Conservation (phyloP, 176 grass and related monocot genomes). For the Zea luxurians region DNA sequence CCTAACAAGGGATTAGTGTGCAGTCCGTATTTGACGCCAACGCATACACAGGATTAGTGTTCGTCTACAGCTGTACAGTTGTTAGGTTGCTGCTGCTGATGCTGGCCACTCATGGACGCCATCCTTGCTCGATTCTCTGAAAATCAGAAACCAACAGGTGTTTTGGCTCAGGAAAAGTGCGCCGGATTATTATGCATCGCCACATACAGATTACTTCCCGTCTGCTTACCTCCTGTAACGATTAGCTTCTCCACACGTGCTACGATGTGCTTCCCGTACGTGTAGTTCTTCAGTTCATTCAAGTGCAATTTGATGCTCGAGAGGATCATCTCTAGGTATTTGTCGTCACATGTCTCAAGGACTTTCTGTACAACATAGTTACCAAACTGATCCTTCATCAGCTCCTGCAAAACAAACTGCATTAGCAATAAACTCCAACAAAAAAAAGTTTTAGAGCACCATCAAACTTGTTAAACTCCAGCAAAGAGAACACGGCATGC, state of each 20-base stretch:
- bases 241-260: slow-evolving; percentile 91
- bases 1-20: slow-evolving; percentile 23
- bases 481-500: background rate
- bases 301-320: slow-evolving; percentile 90
- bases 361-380: slow-evolving; percentile 97
- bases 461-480: background rate
- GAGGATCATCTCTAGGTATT: slow-evolving; percentile 73
- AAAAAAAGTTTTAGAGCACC: background rate
- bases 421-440: background rate
- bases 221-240: slow-evolving; percentile 74
- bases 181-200: background rate
- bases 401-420: slow-evolving; percentile 43
- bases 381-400: slow-evolving; percentile 99
- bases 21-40: background rate
- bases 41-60: slow-evolving; percentile 25
- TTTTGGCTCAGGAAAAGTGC: background rate
- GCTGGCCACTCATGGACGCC: slow-evolving; percentile 27
- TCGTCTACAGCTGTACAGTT: slow-evolving; percentile 29
- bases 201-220: background rate
- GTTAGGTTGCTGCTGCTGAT: background rate
- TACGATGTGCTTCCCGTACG: slow-evolving; percentile 96
- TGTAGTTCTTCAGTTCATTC: slow-evolving; percentile 87
- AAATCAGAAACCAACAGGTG: background rate
- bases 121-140: slow-evolving; percentile 46
- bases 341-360: slow-evolving; percentile 91